Evolutionary conservation across 768 basidiomycete species (phyloP).

Genomic region (Boletus fagicola): DNA sequence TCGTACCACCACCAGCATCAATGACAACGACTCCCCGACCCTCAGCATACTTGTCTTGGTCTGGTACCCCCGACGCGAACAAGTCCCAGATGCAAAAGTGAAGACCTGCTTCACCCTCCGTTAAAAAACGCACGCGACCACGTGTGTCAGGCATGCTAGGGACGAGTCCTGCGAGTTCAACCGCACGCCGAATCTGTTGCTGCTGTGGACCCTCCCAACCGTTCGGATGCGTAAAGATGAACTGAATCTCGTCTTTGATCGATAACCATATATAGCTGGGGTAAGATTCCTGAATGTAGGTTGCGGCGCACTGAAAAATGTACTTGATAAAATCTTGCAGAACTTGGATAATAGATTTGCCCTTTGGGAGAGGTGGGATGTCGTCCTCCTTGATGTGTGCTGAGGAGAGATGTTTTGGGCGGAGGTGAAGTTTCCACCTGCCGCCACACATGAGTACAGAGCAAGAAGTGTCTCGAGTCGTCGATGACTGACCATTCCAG

Average conservation of each 20-base stretch:
- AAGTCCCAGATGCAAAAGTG: slow-evolving; percentile 51
- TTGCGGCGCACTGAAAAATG: slow-evolving; percentile 40
- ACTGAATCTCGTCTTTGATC: slow-evolving; percentile 41
- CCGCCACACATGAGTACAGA: not conserved
- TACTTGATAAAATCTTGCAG: slow-evolving; percentile 46
- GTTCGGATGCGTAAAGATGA: slow-evolving; percentile 59
- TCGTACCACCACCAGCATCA: too few species aligned
- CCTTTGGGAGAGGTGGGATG: slow-evolving; percentile 39
- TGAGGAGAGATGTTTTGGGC: slow-evolving; percentile 30
- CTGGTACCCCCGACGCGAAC: slow-evolving; percentile 7
- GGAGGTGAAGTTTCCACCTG: slow-evolving; percentile 40
- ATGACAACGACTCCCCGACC: too few species aligned
- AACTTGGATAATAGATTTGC: slow-evolving; percentile 38
- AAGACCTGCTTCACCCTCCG: slow-evolving; percentile 60
- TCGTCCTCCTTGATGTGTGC: slow-evolving; percentile 28
- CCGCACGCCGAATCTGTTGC: slow-evolving; percentile 48
- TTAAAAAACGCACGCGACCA: slow-evolving; percentile 48
- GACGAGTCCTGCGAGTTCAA: slow-evolving; percentile 49
- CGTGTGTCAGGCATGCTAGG: slow-evolving; percentile 37
- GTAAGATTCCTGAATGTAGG: slow-evolving; percentile 47
- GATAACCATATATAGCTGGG: slow-evolving; percentile 43
- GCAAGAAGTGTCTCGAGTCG: not conserved
- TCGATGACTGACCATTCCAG: slow-evolving; percentile 38
- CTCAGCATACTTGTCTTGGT: not conserved
- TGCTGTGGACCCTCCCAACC: slow-evolving; percentile 63